Conservation (phyloP, 371 early-diverging fungal genomes). For the Neoconidiobolus thromboides region DNA sequence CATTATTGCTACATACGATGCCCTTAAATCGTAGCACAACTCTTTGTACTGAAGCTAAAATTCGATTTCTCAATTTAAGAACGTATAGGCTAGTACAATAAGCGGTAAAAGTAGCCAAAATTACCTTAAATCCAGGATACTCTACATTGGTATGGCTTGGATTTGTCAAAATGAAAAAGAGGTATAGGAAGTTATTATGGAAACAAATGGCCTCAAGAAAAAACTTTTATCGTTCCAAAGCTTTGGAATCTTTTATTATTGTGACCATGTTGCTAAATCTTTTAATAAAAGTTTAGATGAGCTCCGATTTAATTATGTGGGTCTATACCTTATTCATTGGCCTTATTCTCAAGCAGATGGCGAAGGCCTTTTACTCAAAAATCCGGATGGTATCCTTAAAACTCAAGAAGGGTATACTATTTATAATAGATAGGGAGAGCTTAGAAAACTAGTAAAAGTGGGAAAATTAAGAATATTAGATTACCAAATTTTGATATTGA, state of each 20-base stretch:
- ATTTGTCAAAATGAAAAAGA: constrained; percentile 41
- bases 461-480: constrained; percentile 29
- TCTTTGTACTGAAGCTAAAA: no score
- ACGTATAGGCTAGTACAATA: no score
- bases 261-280: constrained; percentile 16
- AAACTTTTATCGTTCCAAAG: constrained; percentile 53
- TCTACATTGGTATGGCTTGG: no score
- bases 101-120: no score
- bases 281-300: constrained; percentile 16
- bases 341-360: constrained; percentile 23
- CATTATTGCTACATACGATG: no score
- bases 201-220: constrained; percentile 36
- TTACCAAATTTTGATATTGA: constrained; percentile 33
- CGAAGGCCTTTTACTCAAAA: not conserved
- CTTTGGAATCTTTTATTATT: constrained; percentile 24
- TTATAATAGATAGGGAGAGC: constrained; percentile 19
- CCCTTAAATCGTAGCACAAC: no score
- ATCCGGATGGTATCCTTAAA: not conserved
- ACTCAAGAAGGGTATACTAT: not conserved
- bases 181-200: constrained; percentile 35
- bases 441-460: constrained; percentile 28
- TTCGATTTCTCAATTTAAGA: no score
- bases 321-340: constrained; percentile 58
- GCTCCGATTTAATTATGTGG: constrained; percentile 39
- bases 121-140: no score